phyloP scores from a whole-genome alignment of 768 basidiomycete species.

The Amanita rimosa region DNA sequence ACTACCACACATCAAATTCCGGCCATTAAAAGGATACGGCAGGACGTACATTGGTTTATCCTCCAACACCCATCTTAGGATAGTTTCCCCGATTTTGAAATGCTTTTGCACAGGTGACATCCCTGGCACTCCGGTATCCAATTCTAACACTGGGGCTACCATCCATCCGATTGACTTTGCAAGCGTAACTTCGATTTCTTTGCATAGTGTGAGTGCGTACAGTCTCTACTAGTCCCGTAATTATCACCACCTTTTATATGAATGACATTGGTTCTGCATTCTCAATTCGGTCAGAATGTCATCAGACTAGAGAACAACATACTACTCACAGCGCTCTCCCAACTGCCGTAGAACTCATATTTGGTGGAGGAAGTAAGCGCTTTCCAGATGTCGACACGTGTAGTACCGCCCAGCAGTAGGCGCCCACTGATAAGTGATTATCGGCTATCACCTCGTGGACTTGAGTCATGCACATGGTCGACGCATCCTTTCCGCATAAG shows the following conservation, averaged over 20 bases:
- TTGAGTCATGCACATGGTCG: too few species aligned
- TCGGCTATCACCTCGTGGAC: too few species aligned
- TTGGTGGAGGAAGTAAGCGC: too few species aligned
- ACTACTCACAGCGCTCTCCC: background rate
- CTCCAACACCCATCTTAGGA: background rate
- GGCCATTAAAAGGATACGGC: background rate
- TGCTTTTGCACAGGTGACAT: background rate
- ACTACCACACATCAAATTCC: background rate
- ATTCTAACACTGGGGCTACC: background rate
- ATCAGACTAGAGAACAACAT: background rate
- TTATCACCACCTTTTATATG: background rate
- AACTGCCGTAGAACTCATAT: too few species aligned
- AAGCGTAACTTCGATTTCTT: background rate
- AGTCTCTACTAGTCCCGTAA: background rate
- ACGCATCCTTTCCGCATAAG: too few species aligned
- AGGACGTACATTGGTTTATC: background rate
- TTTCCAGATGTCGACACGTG: too few species aligned
- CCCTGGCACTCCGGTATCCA: background rate
- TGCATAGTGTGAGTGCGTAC: background rate
- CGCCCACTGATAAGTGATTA: too few species aligned
- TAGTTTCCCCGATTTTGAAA: background rate
- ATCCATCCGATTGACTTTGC: background rate
- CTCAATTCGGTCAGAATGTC: background rate
- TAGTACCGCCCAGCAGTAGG: too few species aligned
- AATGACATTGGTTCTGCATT: background rate